Percentiles rank a stretch among this genome's conserved stretches.
These are phyloP conservation scores for Citrus mangshanensis DNA, from an alignment of 345 rosid genomes.

Conservation along the genomic window DNA sequence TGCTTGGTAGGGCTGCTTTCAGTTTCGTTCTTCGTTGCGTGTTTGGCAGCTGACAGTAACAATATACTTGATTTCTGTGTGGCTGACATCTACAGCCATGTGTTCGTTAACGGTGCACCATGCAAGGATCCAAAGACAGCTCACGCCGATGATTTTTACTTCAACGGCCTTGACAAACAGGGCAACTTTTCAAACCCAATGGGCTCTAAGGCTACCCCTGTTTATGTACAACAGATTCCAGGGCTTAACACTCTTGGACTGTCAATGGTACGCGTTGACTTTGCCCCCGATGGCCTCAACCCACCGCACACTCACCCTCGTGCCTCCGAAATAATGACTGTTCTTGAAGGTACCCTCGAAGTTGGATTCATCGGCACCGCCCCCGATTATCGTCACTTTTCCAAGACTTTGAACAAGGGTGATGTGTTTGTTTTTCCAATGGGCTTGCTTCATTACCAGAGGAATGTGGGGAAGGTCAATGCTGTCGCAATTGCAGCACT, in stretches of 20 bases:
- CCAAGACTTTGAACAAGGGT: not conserved
- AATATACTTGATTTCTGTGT: not conserved
- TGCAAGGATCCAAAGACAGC: slow-evolving; percentile 13
- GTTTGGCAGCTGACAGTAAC: not conserved
- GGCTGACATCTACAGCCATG: not conserved
- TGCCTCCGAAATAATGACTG: not conserved
- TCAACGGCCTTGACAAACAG: not conserved
- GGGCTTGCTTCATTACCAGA: not conserved
- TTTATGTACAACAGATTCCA: not conserved
- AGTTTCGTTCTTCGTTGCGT: not conserved
- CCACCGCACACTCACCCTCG: slow-evolving; percentile 13
- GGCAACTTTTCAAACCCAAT: slow-evolving; percentile 10
- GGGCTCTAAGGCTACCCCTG: not conserved
- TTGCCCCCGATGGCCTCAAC: not conserved
- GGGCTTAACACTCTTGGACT: slow-evolving; percentile 19
- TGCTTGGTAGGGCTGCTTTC: not conserved
- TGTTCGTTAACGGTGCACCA: not conserved
- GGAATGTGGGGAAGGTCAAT: not conserved
- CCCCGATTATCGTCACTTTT: not conserved
- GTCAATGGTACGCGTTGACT: not conserved
- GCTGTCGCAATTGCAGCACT: not conserved
- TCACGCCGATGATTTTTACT: slow-evolving; percentile 7
- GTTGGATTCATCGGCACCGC: not conserved
- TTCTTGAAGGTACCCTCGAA: slow-evolving; percentile 1
- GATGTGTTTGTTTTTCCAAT: not conserved